Base-by-base conservation (phyloP, 2,329 filamentous ascomycete species). In the Aspergillus persii region DNA sequence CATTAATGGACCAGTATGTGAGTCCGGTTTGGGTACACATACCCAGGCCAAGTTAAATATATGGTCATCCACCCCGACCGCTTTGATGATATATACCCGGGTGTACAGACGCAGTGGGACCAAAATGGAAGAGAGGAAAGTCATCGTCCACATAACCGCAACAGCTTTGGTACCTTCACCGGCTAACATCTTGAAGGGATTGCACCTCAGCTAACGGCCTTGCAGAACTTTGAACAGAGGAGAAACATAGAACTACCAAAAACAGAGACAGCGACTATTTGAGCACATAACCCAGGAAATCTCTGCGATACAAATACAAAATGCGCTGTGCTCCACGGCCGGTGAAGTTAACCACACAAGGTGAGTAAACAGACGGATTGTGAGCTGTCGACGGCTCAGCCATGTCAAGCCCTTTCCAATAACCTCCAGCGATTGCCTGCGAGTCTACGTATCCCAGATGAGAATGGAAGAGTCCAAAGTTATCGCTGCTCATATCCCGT, bases 21-120 rank as follows among this genome's bases (percentile, higher is more conserved):
- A 2, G 12, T 41, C 4, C 5, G 26, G 9, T 50, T n/a, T 2
- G 11, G 23, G 1, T 30, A 8, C 46, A 5, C 74, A 33, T 23
- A 76, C 66, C 27, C 75, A 67, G 15, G 67, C 61, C 52, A 72
- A 64, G 6, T 70, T 68, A 29, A 71, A 56, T 15, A 68, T 65
- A 63, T 77, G 76, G 8, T 75, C 70, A 30, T 74, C 70, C 49
- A 77, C 69, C 39, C 78, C 76, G 1, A 73, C 46, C 2, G 75
- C 76, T 15, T 70, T 71, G 9, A 78, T 62, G 7, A 74, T 56
- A 26, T 66, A 57, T 2, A 72, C 33, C 23, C 67, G 56, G 0
- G 66, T 68, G 49, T 71, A 71, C 8, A 67, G 39, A 27, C 68
- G 61, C 7, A 70, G 60, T 9, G 59, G 63, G 2, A 71, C 62